Evolutionary conservation across 2,329 filamentous ascomycete species (phyloP), one percentile per base, ranked within the genome.

Genomic region (Apiospora rasikravindrae): DNA sequence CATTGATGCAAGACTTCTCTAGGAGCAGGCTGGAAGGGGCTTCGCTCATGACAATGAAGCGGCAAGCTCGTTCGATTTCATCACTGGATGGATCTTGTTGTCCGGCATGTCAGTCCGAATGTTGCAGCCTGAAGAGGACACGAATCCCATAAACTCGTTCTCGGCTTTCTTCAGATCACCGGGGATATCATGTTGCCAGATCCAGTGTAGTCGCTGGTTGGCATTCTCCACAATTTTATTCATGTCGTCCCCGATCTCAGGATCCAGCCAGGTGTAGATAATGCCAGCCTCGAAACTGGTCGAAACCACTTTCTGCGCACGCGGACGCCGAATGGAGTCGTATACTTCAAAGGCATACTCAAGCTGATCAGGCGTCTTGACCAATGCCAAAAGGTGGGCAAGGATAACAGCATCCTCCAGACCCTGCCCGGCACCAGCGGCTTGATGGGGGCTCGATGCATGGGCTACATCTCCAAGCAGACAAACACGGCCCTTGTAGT

Each of bases 121-220:
- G 37, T 67, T n/a, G 42, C 33, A 33, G 57, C 49, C 49, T 26
- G 72, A 14, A 10, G 19, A 68, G 42, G 71, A 40, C 70, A 73
- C 72, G 70, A 71, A 73, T 70, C 61, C 74, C 11, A 57, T 37
- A 61, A 78, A 77, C 11, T 75, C 70, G 7, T 71, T 61, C 51
- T 77, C 76, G 4, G 78, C 77, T 66, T 73, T 75, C 44, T 71
- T 70, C 49, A 79, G 70, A 67, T 81, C 79, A 7, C 67, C 74
- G 57, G 73, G 45, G 53, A 81, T 71, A 51, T 80, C 78, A 57
- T 81, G 77, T 44, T 79, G 74, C 79, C 79, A 81, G 61, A 80
- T 79, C 79, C 79, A 81, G 68, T 78, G 76, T 45, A 80, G 73
- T 42, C 79, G 74, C 70, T 77, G 71, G 49, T 79, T 79, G 22